These are phyloP conservation scores for Phylloboletellus chloephorus DNA, from an alignment of 1,284 basidiomycete genomes.

Conservation along the genomic window DNA sequence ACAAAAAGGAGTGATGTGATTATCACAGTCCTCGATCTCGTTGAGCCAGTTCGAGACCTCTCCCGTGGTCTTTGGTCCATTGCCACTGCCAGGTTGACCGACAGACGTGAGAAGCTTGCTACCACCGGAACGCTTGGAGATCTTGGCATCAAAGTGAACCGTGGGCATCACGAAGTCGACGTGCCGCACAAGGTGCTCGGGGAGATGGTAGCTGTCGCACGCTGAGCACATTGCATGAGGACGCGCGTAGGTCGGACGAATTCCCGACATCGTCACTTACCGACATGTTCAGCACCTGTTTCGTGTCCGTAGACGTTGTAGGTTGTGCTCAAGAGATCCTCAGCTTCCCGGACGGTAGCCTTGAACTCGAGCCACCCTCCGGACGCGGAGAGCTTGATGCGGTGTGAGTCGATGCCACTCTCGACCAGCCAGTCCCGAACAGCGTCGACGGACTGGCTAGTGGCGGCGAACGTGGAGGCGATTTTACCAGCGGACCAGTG, in stretches of 20 bases:
- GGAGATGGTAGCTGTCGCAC: constrained; percentile 28
- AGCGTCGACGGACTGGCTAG: constrained; percentile 31
- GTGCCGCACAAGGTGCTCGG: constrained; percentile 26
- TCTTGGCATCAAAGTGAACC: constrained; percentile 24
- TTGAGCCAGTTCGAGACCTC: constrained; percentile 5
- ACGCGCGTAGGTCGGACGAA: constrained; percentile 9
- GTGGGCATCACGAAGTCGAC: constrained; percentile 27
- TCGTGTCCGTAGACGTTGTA: constrained; percentile 35
- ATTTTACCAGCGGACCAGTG: constrained; percentile 40
- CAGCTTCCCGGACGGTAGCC: constrained; percentile 37
- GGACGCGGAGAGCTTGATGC: constrained; percentile 30
- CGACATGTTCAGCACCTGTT: constrained; percentile 36
- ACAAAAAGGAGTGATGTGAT: constrained; percentile 35
- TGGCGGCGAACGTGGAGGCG: constrained; percentile 37
- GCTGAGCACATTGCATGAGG: constrained; percentile 17
- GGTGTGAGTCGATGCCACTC: constrained; percentile 32
- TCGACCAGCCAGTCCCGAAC: constrained; percentile 39
- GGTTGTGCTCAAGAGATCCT: constrained; percentile 26
- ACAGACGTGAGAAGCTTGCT: constrained; percentile 3
- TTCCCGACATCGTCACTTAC: constrained; percentile 22
- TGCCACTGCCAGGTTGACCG: constrained; percentile 12
- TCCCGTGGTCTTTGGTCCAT: constrained; percentile 24
- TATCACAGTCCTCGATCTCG: constrained; percentile 31
- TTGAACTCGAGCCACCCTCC: constrained; percentile 42
- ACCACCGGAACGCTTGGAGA: constrained; percentile 15